Evolutionary conservation across 352 stramenopile species (phyloP).

Genomic region (Phytophthora ohioensis): DNA sequence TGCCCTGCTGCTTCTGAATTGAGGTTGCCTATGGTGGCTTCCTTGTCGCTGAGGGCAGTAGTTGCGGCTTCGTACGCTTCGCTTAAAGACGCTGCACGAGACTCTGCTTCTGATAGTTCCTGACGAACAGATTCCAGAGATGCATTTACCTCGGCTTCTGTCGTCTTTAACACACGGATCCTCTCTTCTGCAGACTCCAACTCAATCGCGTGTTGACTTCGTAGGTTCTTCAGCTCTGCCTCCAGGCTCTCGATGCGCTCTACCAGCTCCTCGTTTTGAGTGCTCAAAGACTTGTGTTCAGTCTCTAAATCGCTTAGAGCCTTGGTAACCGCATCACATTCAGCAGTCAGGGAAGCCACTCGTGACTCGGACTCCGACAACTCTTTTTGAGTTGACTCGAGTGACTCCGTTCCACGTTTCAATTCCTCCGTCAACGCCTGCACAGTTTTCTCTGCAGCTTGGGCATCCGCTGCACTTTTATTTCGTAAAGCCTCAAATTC

Average conservation of each 20-base stretch:
- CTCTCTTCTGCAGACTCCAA: conserved; percentile 24
- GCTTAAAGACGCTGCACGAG: conserved; percentile 2
- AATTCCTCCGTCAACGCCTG: conserved; percentile 29
- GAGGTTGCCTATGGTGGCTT: conserved; percentile 3
- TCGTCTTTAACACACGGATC: conserved; percentile 13
- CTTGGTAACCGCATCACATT: conserved; percentile 28
- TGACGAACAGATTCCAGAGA: conserved; percentile 15
- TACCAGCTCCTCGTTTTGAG: conserved; percentile 25
- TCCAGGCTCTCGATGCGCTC: conserved; percentile 21
- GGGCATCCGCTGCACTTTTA: conserved; percentile 30
- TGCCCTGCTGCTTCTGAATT: background rate
- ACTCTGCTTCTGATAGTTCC: conserved; percentile 13
- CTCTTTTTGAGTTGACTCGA: conserved; percentile 27
- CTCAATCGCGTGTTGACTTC: conserved; percentile 22
- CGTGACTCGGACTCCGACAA: conserved; percentile 26
- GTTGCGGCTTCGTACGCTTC: background rate
- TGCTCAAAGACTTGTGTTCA: conserved; percentile 18
- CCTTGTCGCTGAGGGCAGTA: background rate
- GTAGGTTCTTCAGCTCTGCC: conserved; percentile 25
- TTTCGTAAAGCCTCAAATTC: conserved; percentile 37
- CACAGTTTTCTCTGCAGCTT: conserved; percentile 29
- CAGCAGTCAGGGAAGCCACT: conserved; percentile 24
- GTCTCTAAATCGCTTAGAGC: conserved; percentile 21
- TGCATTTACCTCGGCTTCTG: conserved; percentile 14
- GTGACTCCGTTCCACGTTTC: conserved; percentile 21